phyloP scores from a whole-genome alignment of 371 early-diverging fungal species.

The Syncephalastrum contaminatum region DNA sequence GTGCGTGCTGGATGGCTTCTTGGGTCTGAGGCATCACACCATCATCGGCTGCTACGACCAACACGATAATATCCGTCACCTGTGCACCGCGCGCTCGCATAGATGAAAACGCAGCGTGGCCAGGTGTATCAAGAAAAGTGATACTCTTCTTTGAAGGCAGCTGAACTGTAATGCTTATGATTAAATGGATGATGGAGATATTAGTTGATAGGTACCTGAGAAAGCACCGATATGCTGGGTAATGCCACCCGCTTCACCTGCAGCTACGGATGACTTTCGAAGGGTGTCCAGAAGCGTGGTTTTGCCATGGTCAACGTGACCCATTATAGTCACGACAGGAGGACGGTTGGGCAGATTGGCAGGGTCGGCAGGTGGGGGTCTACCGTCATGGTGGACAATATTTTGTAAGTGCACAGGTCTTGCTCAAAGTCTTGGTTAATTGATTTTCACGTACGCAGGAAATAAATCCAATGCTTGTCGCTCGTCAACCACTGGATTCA shows the following conservation, averaged over 20 bases:
- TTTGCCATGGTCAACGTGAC: conserved; percentile 98
- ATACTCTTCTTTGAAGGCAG: conserved; percentile 72
- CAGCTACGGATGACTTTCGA: conserved; percentile 88
- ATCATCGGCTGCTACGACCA: conserved; percentile 97
- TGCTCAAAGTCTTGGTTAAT: too few relatives aligned
- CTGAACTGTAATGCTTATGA: conserved; percentile 28
- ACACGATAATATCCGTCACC: conserved; percentile 91
- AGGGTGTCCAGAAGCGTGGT: conserved; percentile 95
- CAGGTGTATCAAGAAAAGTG: conserved; percentile 96
- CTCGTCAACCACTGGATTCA: conserved; percentile 77
- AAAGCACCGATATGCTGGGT: conserved; percentile 98
- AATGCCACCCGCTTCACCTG: conserved; percentile 96
- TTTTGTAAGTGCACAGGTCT: not conserved
- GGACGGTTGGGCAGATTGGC: conserved; percentile 72
- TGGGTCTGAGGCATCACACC: conserved; percentile 97
- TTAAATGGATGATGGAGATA: conserved; percentile 3
- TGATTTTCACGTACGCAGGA: conserved; percentile 51
- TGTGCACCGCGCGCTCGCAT: conserved; percentile 94
- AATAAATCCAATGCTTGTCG: conserved; percentile 58
- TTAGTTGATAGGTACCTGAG: conserved; percentile 54
- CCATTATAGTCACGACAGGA: conserved; percentile 97
- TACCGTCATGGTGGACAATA: conserved; percentile 8
- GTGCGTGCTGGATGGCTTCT: conserved; percentile 93
- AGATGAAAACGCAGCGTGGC: conserved; percentile 94
- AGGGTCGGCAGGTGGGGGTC: conserved; percentile 69